Base-by-base conservation (phyloP, 129 eudicot genomes). In the Helichrysum umbraculigerum region DNA sequence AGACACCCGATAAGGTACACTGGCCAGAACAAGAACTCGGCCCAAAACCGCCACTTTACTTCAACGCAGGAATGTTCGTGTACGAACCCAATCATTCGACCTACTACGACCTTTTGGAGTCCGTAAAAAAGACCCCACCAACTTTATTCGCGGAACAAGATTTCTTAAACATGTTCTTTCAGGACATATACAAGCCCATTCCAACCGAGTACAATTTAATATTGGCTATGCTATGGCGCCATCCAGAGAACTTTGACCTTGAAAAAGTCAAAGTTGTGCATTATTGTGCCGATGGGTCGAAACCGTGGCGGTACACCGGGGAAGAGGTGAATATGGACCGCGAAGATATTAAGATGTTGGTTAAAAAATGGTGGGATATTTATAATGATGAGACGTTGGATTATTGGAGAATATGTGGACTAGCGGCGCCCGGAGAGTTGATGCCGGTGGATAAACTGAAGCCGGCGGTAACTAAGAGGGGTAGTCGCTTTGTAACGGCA, bases 31-130 rank as follows among this genome's bases (percentile, higher is more conserved):
- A 67, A 8, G 35, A 83, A 34, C 42, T 92, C 33, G 98, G 96
- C 9, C 85, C 85, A 4, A 80, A 80, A 76, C 98, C 98, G 0
- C 51, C 90, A 7, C 87, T 84, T 22, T 92, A 90, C 56, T 85
- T 92, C 79, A 92, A 92, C 67, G 96, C 90, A 4, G 98, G 98
- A 11, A 88, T 92, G 96, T 90, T 92, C 59, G 82, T 92, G 11
- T 90, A 66, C 71, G 88, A 92, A 73, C 98, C 98, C 30, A 77
- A 60, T 78, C 71, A 90, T 17, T 63, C 84, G 29, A 89, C 88
- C 16, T 92, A 88, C 67, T 2, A 81, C 66, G 83, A 86, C 63
- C 90, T 92, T n/a, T 64, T 92, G 29, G 70, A 57, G 5, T 78
- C 87, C 4, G 80, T 90, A 8, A 75, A 87, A 47, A 25, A 78